Conservation (phyloP, 140 eudicot genomes). For the Oenanthe javanica region DNA sequence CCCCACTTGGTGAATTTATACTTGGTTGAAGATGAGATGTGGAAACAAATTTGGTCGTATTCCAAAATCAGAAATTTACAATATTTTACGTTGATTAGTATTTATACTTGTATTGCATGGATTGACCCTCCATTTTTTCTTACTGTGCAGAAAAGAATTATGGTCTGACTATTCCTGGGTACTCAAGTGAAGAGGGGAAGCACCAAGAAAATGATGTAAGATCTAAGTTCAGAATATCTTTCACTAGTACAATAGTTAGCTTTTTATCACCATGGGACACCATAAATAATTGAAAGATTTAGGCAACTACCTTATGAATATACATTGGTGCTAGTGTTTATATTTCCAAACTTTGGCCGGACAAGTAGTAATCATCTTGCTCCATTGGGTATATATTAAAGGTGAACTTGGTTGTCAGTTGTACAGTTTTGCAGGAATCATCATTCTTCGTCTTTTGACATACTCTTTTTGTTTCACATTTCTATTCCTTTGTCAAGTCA, state of each 20-base stretch:
- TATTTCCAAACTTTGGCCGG: too few relatives aligned
- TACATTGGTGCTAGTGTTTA: too few relatives aligned
- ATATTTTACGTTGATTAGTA: background rate
- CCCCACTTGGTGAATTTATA: background rate
- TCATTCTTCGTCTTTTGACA: background rate
- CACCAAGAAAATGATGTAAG: constrained; percentile 58
- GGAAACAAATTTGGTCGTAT: background rate
- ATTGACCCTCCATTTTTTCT: background rate
- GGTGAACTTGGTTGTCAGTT: too few relatives aligned
- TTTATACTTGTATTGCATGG: background rate
- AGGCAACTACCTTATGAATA: background rate
- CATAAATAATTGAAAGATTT: background rate
- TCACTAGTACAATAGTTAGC: background rate
- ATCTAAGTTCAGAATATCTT: too few relatives aligned
- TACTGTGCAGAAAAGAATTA: constrained; percentile 63
- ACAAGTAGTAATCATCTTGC: too few relatives aligned
- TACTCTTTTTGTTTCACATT: background rate
- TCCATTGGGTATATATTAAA: too few relatives aligned
- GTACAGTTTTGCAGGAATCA: too few relatives aligned
- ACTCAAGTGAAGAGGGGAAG: constrained; percentile 78
- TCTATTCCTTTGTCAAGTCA: background rate
- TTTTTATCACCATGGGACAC: background rate
- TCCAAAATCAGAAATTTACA: background rate
- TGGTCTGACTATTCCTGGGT: constrained; percentile 77
- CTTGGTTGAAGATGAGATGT: background rate